Evolutionary conservation across 371 early-diverging fungal species (phyloP), one percentile per base, ranked within the genome.

Genomic region (Conidiobolus incongruus): DNA sequence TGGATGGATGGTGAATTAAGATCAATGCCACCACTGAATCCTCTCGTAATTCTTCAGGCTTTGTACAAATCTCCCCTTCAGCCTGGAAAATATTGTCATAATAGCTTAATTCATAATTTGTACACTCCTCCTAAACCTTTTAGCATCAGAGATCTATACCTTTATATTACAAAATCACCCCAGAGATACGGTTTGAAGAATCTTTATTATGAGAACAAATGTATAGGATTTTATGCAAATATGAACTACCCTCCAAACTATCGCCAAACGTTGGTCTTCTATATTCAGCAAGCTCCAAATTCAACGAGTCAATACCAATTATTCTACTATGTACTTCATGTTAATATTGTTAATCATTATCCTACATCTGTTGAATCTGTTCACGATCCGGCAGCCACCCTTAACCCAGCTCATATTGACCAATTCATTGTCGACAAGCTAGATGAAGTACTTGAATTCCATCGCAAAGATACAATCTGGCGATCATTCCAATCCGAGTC

Each of bases 1-100:
- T 44, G 44, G 44, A 20, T 44, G 13, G 40, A 40, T 28, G 40
- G 40, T 1, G 20, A 5, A 4, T 23, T 44, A 16, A n/a, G 35
- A 20, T 20, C 21, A 2, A 16, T 44, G 24, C 44, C 44, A 4
- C n/a, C 31, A 4, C 2, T 44, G 12, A 44, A 44, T 33, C 13
- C 15, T 12, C 12, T 44, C 1, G 22, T 12, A 2, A 4, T 44
- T 5, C 7, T 33, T 8, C 19, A 16, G 4, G 15, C 35, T 8
- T 21, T 44, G 4, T 13, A 35, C 11, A 42, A 42, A 28, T 32
- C 42, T 1, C 29, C 42, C 10, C 29, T 42, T 10, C 11, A 29
- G 15, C 19, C 17, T 21, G 44, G 44, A 13, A 17, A 16, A 16
- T 44, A 44, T 23, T 44, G 33, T 6, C 11, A 23, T n/a, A 44